Evolutionary conservation across 495 filamentous ascomycete species (phyloP), one percentile per base, ranked within the genome.

Genomic region (Trichoderma erinaceum): DNA sequence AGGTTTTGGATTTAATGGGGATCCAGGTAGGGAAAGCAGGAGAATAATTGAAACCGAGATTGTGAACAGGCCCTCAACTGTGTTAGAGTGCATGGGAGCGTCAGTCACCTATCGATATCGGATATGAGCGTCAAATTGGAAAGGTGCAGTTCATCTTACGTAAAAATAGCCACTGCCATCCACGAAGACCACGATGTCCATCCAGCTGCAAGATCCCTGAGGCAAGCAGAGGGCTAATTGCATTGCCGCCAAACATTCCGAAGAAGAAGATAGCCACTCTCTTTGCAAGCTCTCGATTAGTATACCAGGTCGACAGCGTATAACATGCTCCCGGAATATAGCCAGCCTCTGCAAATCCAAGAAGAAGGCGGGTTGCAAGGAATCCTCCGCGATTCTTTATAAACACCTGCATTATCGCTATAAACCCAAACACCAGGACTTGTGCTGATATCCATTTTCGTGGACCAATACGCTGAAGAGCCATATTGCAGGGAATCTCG

Each of bases 111-210:
- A 16, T 21, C 29, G 23, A n/a, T 23, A 44, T 27, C 46, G 4
- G 25, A 38, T 18, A 48, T 13, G 15, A 3, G 73, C 76, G 38
- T 6, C 15, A 11, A 23, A 5, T n/a, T 21, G 4, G 16, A n/a
- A 25, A 25, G 5, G 13, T 4, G 3, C 21, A 25, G n/a, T 25
- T n/a, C 0, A 56, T 56, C 50, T 25, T 74, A 82, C 81, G 69
- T 3, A 86, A 70, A 71, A 85, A 85, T 1, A 86, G 78, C 84
- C 84, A 86, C 67, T 81, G 79, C 84, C 84, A 86, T 4, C 84
- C 84, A 11, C 72, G 73, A 18, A 84, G 70, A 0, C 80, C 81
- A 52, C 71, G 66, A 13, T 69, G 70, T 1, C 80, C 81, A 52
- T 72, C 68, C 4, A 86, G 69, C 41, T 77, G 77, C 21, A 86